phyloP scores from a whole-genome alignment of 768 basidiomycete genomes.

The Serendipita vermifera region DNA sequence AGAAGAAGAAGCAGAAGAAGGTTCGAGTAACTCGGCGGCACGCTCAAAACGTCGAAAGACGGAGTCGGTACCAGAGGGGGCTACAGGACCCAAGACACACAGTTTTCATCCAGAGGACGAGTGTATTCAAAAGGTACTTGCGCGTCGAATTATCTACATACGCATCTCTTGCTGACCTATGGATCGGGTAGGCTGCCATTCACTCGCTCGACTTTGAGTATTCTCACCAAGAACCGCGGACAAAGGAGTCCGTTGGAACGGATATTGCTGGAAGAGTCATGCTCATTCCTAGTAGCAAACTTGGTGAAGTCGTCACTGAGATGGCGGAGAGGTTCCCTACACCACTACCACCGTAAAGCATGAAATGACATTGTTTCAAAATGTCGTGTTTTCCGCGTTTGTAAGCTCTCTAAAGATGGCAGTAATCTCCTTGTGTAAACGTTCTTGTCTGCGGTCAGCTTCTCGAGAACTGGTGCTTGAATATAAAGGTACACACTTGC shows the following conservation, averaged over 20 bases:
- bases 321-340: not conserved
- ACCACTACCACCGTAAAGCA: not conserved
- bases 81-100: constrained; percentile 33
- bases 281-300: constrained; percentile 36
- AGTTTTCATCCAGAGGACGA: constrained; percentile 84
- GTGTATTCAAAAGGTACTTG: constrained; percentile 51
- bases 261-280: constrained; percentile 54
- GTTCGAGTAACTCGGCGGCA: too few relatives aligned
- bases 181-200: constrained; percentile 32
- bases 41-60: constrained; percentile 27
- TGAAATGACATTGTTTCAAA: not conserved
- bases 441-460: not conserved
- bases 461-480: not conserved
- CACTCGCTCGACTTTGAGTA: constrained; percentile 43
- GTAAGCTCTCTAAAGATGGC: not conserved
- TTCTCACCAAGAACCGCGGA: constrained; percentile 39
- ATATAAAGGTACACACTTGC: constrained; percentile 44
- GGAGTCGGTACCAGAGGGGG: constrained; percentile 30
- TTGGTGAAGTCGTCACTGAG: constrained; percentile 29
- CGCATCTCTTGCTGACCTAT: not conserved
- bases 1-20: constrained; percentile 50
- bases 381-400: not conserved
- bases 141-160: constrained; percentile 20
- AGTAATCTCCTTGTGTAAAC: constrained; percentile 5
- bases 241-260: constrained; percentile 56